phyloP scores from a whole-genome alignment of 495 filamentous ascomycete species.

The Hypoxylon lienhwacheense region DNA sequence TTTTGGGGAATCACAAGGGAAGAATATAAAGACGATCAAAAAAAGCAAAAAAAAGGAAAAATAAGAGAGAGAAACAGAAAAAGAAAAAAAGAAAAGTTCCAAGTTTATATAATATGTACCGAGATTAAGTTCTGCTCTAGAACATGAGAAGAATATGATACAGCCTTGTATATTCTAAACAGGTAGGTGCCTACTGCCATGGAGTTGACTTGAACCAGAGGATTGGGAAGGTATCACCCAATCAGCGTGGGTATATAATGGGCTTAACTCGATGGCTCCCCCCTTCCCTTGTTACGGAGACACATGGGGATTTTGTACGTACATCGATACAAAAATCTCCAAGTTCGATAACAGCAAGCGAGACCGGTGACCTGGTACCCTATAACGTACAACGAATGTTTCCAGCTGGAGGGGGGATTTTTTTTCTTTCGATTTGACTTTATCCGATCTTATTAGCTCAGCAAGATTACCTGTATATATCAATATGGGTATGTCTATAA shows the following conservation, averaged over 20 bases:
- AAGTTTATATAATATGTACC: not conserved
- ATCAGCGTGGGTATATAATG: constrained; percentile 17
- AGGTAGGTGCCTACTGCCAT: constrained; percentile 16
- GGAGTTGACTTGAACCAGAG: constrained; percentile 16
- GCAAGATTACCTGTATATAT: too few species aligned
- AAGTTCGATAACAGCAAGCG: too few species aligned
- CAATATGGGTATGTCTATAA: too few species aligned
- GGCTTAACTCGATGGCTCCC: constrained; percentile 17
- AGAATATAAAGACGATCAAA: too few species aligned
- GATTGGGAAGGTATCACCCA: constrained; percentile 24
- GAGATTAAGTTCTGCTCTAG: constrained; percentile 1
- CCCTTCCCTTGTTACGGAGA: not conserved
- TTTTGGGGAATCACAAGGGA: constrained; percentile 2
- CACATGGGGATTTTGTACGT: not conserved
- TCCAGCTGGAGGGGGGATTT: too few species aligned
- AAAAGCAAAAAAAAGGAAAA: not conserved
- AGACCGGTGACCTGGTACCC: too few species aligned
- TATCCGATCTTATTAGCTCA: too few species aligned
- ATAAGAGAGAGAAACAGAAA: not conserved
- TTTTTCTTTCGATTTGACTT: too few species aligned
- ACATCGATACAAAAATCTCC: too few species aligned
- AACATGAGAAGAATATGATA: constrained; percentile 12
- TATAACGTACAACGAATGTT: too few species aligned
- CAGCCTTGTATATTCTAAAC: constrained; percentile 16
- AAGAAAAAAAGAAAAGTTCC: not conserved